Base-by-base conservation (phyloP, 306 rosid species). In the Prunus dulcis region DNA sequence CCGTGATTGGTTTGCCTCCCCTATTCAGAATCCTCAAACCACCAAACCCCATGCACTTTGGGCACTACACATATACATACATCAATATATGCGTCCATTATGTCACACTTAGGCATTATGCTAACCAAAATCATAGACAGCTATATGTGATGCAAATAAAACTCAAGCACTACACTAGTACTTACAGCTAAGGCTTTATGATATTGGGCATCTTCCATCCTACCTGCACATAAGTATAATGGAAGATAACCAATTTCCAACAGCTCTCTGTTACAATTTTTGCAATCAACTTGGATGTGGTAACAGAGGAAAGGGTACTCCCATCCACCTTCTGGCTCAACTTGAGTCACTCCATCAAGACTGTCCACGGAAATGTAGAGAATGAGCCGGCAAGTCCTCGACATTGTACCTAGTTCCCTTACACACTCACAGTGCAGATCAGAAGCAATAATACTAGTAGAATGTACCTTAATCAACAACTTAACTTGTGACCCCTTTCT, bases 201-300 rank as follows among this genome's bases (percentile, higher is more conserved):
- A 30, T 62, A 62, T 62, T 30, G 38, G 38, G 65, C 67, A 62
- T 62, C 65, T 62, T 27, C 64, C 67, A 62, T 30, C 67, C 12
- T 17, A 28, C 45, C 67, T 12, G 67, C 41, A 30, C 20, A 28
- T n/a, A 62, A 30, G 15, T 30, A 28, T 6, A 30, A 62, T 14
- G 45, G 67, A 62, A 62, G 43, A 62, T 17, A 34, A 17, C 45
- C 67, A 6, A 14, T 14, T 2, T 62, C 67, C n/a, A 62, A 18
- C 10, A 62, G 14, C 67, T 62, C 20, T 27, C 5, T 2, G 20
- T 62, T 62, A 30, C 45, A 62, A 27, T 28, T 62, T n/a, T 62
- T 62, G 67, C 67, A 28, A 30, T 17, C 67, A 28, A 62, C 67
- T 62, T n/a, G n/a, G 67, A 28, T 62, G 22, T 62, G 41, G 67